These are phyloP conservation scores for Suillus paluster DNA, from an alignment of 768 basidiomycete species.

Conservation along the genomic window DNA sequence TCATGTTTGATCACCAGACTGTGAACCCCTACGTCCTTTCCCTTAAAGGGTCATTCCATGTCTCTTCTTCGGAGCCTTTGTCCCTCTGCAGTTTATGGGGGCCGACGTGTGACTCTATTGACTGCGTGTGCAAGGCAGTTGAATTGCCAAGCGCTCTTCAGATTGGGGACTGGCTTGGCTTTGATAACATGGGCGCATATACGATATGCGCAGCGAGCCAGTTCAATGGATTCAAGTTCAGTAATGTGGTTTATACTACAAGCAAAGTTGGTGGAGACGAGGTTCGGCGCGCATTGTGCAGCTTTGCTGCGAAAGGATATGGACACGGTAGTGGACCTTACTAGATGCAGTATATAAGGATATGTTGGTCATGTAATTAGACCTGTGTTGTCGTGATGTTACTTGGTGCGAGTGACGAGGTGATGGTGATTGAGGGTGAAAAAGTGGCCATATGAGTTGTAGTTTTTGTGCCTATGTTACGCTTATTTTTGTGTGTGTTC, in stretches of 20 bases:
- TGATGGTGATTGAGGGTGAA: conserved; percentile 1
- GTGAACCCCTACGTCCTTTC: conserved; percentile 85
- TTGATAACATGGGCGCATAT: conserved; percentile 98
- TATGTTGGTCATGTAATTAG: not conserved
- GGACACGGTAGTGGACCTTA: conserved; percentile 35
- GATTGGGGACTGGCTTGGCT: conserved; percentile 98
- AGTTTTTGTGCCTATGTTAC: not conserved
- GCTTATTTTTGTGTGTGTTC: conserved; percentile 7
- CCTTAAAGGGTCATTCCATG: conserved; percentile 63
- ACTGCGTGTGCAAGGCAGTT: conserved; percentile 76
- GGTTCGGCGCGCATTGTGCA: conserved; percentile 54
- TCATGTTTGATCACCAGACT: conserved; percentile 95
- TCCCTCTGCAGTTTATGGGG: conserved; percentile 88
- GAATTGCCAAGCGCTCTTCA: conserved; percentile 69
- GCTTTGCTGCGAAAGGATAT: conserved; percentile 50
- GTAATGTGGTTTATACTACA: conserved; percentile 79
- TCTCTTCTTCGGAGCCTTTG: conserved; percentile 42
- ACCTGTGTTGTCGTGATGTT: not conserved
- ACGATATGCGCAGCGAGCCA: conserved; percentile 96
- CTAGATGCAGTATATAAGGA: not conserved
- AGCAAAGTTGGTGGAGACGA: conserved; percentile 58
- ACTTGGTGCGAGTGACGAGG: not conserved
- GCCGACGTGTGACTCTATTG: conserved; percentile 97
- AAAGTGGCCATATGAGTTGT: not conserved
- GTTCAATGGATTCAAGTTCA: conserved; percentile 90